Evolutionary conservation across 306 rosid species (phyloP).

Genomic region (Sindora glabra): DNA sequence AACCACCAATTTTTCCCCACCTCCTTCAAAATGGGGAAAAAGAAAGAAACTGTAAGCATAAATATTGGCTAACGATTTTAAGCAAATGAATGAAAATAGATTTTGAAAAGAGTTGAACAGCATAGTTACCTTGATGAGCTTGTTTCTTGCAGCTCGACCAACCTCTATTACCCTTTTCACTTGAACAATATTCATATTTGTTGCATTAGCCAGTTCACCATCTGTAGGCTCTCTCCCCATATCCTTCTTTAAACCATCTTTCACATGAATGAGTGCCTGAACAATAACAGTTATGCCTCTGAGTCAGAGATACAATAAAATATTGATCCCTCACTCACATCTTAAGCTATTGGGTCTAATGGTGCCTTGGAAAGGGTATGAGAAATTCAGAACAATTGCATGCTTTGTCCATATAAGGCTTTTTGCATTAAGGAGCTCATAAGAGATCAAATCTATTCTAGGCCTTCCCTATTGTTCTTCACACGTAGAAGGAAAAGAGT

Average conservation of each 20-base stretch:
- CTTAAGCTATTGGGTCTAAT: not conserved
- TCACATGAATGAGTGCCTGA: slow-evolving; percentile 60
- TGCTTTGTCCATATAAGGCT: too few relatives aligned
- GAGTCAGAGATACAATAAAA: not conserved
- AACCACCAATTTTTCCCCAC: not conserved
- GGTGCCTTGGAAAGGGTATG: too few relatives aligned
- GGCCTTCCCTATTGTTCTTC: too few relatives aligned
- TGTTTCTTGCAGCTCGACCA: slow-evolving; percentile 87
- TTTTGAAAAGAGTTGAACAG: not conserved
- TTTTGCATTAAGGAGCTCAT: too few relatives aligned
- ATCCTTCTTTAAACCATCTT: slow-evolving; percentile 49
- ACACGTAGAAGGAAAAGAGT: not conserved
- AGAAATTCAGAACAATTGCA: too few relatives aligned
- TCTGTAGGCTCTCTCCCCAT: slow-evolving; percentile 63
- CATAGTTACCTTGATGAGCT: slow-evolving; percentile 75
- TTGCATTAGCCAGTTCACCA: slow-evolving; percentile 56
- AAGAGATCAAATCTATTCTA: too few relatives aligned
- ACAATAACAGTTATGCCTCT: slow-evolving; percentile 1
- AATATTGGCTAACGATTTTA: too few relatives aligned
- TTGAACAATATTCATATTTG: slow-evolving; percentile 40
- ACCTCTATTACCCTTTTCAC: slow-evolving; percentile 56
- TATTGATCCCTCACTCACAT: not conserved
- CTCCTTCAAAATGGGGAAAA: not conserved
- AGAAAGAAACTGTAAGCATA: not conserved
- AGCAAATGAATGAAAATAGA: not conserved